phyloP scores from a whole-genome alignment of 2,329 filamentous ascomycete species.

The Triangularia verruculosa region DNA sequence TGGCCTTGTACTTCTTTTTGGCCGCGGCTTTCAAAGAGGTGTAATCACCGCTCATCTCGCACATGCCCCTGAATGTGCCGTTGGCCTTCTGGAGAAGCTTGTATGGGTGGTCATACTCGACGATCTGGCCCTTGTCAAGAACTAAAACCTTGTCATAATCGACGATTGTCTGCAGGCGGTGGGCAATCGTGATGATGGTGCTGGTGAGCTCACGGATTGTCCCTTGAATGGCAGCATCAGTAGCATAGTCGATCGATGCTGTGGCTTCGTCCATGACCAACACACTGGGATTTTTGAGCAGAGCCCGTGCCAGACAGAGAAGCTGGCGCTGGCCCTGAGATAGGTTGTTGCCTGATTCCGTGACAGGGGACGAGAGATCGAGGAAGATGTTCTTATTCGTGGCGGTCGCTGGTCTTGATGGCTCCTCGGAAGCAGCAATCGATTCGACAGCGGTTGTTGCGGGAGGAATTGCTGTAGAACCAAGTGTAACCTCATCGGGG shows the following conservation, averaged over 20 bases:
- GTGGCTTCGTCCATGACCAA: conserved; percentile 99
- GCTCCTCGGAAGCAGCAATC: conserved; percentile 17
- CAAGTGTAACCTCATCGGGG: conserved; percentile 45
- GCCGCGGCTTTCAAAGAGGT: conserved; percentile 51
- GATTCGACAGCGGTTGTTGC: conserved; percentile 16
- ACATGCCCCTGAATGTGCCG: conserved; percentile 63
- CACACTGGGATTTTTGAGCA: conserved; percentile 87
- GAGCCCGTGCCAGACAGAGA: conserved; percentile 84
- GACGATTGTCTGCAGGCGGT: conserved; percentile 92
- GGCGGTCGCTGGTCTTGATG: conserved; percentile 37
- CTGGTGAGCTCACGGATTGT: conserved; percentile 91
- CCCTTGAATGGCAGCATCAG: conserved; percentile 92
- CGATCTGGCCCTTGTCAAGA: conserved; percentile 80
- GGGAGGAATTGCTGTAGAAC: conserved; percentile 28
- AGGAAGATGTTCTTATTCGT: conserved; percentile 95
- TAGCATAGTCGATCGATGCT: conserved; percentile 94
- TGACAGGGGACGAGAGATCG: conserved; percentile 77
- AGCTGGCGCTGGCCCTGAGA: conserved; percentile 96
- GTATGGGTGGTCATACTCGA: conserved; percentile 90
- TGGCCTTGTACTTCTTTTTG: conserved; percentile 49
- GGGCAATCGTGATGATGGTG: conserved; percentile 95
- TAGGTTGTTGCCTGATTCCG: conserved; percentile 89
- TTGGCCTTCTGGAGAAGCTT: conserved; percentile 70
- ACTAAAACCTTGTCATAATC: conserved; percentile 98
- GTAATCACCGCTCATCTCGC: conserved; percentile 60